Evolutionary conservation across 1,284 basidiomycete genomes (phyloP), one percentile per base, ranked within the genome.

Genomic region (Ceratobasidium sp.): DNA sequence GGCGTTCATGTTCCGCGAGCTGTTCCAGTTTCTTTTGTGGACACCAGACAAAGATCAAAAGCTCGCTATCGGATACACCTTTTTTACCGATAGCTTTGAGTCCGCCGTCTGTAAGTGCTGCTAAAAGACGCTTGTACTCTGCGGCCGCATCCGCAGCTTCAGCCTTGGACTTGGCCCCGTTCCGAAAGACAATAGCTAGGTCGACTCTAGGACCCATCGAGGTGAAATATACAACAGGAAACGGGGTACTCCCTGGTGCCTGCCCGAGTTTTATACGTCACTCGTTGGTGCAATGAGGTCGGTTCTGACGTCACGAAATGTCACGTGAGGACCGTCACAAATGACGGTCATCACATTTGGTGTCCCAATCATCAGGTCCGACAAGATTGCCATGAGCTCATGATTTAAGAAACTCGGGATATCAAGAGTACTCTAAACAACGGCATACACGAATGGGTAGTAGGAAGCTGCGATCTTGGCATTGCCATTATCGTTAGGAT

Each of bases 41-140:
- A 69, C 89, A 91, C n/a, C 82, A 82, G 14, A 97, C 84, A 71
- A 97, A 87, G 2, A 97, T 80, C 57, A 95, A 82, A 2, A 96
- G 76, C 73, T 95, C 89, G 4, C 90, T 89, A 60, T 89, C 82
- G 11, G 83, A 82, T 73, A 88, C 87, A 13, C 90, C 91, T 21
- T 87, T 80, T 72, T 89, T 83, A 8, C 89, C 89, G 0, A 87
- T 87, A 0, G 87, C 89, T 53, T 82, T 82, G 56, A 93, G 77
- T 1, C 88, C 88, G 0, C 84, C 85, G 23, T 80, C 78, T 21
- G 79, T 82, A 9, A 93, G 82, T 0, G 82, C 82, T 11, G 84
- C 78, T n/a, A 90, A 78, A 36, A 93, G 81, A 9, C 80, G 80
- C 19, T 79, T 79, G 74, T 92, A 93, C 72, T 92, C 89, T 41